Base-by-base conservation (phyloP, 2,329 filamentous ascomycete genomes). In the Acarospora socialis region DNA sequence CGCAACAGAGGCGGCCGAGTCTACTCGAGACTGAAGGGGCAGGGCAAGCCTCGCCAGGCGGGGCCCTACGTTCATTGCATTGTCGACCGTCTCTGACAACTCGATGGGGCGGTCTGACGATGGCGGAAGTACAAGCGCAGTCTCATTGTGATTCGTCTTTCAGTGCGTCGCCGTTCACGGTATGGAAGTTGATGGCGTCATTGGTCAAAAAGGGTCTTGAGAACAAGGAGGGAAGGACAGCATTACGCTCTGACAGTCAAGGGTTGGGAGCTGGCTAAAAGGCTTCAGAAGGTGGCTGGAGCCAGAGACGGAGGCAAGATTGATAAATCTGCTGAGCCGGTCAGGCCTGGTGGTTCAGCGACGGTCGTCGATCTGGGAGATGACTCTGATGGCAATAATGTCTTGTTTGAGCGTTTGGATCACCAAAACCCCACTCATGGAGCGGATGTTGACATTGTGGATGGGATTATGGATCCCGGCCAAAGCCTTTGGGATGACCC, bases 151-250 rank as follows among this genome's bases (percentile, higher is more conserved):
- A 86, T 47, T 58, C 75, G 2, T 84, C 79, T 0, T 84, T 83
- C 45, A 77, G 68, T 0, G 71, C 68, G 0, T 75, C 78, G 0
- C 80, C 70, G 45, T 81, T 81, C 44, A 87, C 81, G 0, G 81
- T 81, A 0, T 90, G 81, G 81, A 78, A 70, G 45, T 83, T 80
- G 2, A 84, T 87, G 67, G 81, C 80, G 48, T 82, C 77, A 0
- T 56, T 90, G 20, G 43, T 75, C 4, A 64, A 73, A 33, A 83
- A 86, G 48, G 78, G 83, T 35, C 57, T 86, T 3, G 77, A 86
- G 0, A 75, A 73, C 35, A 74, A 80, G 43, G 72, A 71, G 32
- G 77, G 79, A 0, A 65, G 77, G 10, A 79, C 79, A 0, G 37
- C 71, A 67, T 41, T 90, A 84, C 47, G 62, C 65, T 2, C 56